phyloP scores from a whole-genome alignment of 2,329 filamentous ascomycete genomes.

The Trichoderma simmonsii region DNA sequence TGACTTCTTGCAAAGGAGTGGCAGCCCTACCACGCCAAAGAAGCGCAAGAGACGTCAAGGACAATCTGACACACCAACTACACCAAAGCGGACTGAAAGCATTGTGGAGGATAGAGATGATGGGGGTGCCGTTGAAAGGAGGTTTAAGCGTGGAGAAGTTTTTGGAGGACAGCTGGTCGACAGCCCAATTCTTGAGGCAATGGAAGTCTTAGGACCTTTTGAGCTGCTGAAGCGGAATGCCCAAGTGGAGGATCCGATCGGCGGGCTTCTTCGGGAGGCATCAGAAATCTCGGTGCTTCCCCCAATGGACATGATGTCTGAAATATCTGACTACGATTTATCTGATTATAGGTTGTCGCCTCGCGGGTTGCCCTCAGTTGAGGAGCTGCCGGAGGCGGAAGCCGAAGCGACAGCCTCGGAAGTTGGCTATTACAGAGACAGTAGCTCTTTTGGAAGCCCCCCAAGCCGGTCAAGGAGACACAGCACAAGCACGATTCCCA shows the following conservation, averaged over 20 bases:
- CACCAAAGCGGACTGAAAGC: slow-evolving; percentile 20
- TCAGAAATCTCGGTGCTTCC: slow-evolving; percentile 20
- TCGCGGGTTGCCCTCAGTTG: slow-evolving; percentile 48
- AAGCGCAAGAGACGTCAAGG: neutral
- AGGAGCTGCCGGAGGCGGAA: slow-evolving; percentile 48
- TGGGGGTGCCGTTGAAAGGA: slow-evolving; percentile 24
- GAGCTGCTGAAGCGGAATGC: slow-evolving; percentile 33
- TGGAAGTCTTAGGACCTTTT: slow-evolving; percentile 19
- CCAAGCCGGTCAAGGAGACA: slow-evolving; percentile 39
- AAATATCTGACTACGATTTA: slow-evolving; percentile 25
- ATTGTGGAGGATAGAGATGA: slow-evolving; percentile 23
- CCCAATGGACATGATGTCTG: slow-evolving; percentile 16
- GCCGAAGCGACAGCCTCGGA: slow-evolving; percentile 28
- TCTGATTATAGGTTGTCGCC: slow-evolving; percentile 43
- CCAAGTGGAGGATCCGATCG: slow-evolving; percentile 29
- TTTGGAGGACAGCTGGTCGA: slow-evolving; percentile 33
- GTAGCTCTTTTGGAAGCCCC: slow-evolving; percentile 36
- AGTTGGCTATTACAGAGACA: slow-evolving; percentile 27
- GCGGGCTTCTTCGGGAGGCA: slow-evolving; percentile 33
- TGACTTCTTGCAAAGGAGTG: slow-evolving; percentile 4
- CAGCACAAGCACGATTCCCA: slow-evolving; percentile 26
- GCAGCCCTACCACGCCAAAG: neutral
- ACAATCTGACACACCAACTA: neutral
- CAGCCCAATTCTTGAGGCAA: slow-evolving; percentile 37
- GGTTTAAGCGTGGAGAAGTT: slow-evolving; percentile 24